These are phyloP conservation scores for Saccharomycopsis sp. DNA, from an alignment of 805 yeast species.

Conservation along the genomic window DNA sequence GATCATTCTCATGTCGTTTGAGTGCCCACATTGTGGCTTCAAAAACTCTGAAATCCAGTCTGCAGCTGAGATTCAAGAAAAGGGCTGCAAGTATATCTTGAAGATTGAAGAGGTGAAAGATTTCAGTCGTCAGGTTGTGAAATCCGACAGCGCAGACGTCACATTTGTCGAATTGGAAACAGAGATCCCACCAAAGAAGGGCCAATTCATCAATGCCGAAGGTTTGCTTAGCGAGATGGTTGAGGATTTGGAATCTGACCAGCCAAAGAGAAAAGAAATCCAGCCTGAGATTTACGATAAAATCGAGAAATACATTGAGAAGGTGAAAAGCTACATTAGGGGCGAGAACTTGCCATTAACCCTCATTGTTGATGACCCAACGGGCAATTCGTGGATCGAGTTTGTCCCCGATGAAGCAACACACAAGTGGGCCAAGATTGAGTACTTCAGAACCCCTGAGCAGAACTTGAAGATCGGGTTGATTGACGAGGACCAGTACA, in stretches of 20 bases:
- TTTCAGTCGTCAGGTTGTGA: conserved; percentile 83
- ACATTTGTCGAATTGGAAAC: conserved; percentile 77
- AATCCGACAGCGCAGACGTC: conserved; percentile 77
- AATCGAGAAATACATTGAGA: conserved; percentile 57
- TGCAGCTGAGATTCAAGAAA: conserved; percentile 86
- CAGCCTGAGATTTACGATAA: conserved; percentile 72
- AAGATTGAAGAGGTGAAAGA: conserved; percentile 63
- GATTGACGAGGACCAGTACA: conserved; percentile 37
- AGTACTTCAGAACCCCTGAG: conserved; percentile 76
- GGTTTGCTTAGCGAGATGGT: conserved; percentile 81
- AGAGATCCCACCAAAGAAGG: conserved; percentile 92
- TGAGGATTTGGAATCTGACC: conserved; percentile 72
- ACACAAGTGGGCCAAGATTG: conserved; percentile 82
- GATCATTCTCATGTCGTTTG: conserved; percentile 87
- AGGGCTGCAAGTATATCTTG: conserved; percentile 68
- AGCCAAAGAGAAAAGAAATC: conserved; percentile 60
- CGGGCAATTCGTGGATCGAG: conserved; percentile 97
- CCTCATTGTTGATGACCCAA: conserved; percentile 78
- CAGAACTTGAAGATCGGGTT: conserved; percentile 83
- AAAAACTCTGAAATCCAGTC: conserved; percentile 91
- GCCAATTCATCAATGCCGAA: conserved; percentile 87
- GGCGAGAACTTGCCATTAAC: conserved; percentile 75
- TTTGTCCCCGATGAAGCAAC: conserved; percentile 77
- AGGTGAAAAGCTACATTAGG: conserved; percentile 49
- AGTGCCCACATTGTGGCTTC: conserved; percentile 90